A percentile compares a stretch with the other conserved stretches of the same genome.
These are phyloP conservation scores for Metschnikowia lachancei DNA, from an alignment of 805 yeast species.

Conservation along the genomic window DNA sequence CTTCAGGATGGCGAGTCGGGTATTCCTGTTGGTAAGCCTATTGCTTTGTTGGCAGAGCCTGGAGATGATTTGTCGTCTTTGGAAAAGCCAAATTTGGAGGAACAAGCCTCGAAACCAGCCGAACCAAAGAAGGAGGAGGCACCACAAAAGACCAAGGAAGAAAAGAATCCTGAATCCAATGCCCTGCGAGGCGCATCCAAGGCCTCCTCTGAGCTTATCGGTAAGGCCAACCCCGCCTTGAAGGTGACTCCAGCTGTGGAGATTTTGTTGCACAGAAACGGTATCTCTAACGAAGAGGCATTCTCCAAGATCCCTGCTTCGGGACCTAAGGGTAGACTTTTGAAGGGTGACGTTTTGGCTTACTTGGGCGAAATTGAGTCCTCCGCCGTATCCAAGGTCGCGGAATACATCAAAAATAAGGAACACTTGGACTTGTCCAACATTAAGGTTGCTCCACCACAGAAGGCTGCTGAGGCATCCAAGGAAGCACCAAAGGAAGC, in stretches of 20 bases:
- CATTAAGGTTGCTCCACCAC: constrained; percentile 47
- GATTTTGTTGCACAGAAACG: constrained; percentile 55
- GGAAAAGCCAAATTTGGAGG: constrained; percentile 50
- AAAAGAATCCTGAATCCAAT: background rate
- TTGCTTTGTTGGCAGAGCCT: constrained; percentile 84
- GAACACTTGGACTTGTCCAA: constrained; percentile 71
- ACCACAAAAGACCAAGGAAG: constrained; percentile 16
- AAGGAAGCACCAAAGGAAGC: background rate
- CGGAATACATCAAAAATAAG: constrained; percentile 53
- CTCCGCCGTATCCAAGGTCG: constrained; percentile 51
- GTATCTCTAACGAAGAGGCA: constrained; percentile 70
- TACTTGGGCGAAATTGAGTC: constrained; percentile 68
- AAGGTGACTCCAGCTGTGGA: constrained; percentile 77
- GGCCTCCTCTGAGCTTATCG: constrained; percentile 21
- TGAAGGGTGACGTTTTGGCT: constrained; percentile 90
- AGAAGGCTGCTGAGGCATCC: constrained; percentile 15
- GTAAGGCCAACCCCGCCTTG: constrained; percentile 63
- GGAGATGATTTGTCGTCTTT: constrained; percentile 75
- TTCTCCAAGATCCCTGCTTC: constrained; percentile 69
- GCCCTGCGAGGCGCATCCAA: constrained; percentile 5
- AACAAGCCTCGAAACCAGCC: constrained; percentile 14
- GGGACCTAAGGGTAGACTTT: constrained; percentile 84
- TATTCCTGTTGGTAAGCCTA: constrained; percentile 81
- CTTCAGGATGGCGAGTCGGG: constrained; percentile 73
- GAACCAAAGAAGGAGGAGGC: constrained; percentile 10